Evolutionary conservation across 805 yeast genomes (phyloP).

Genomic region (Maudiozyma pseudohumilis): DNA sequence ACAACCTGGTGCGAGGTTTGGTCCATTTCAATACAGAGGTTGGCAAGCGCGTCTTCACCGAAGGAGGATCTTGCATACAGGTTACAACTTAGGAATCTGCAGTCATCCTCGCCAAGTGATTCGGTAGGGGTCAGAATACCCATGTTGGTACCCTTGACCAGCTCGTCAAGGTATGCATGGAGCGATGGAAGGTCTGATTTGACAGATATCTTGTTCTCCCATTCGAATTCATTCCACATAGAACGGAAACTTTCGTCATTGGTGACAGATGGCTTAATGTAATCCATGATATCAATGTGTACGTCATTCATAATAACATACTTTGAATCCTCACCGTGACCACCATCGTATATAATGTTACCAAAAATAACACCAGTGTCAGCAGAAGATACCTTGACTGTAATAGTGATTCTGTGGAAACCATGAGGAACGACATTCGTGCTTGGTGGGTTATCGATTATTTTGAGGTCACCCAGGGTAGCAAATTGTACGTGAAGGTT

Average conservation of each 20-base stretch:
- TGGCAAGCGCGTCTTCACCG: constrained; percentile 97
- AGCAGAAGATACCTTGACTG: constrained; percentile 90
- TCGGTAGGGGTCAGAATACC: constrained; percentile 87
- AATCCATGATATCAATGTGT: constrained; percentile 94
- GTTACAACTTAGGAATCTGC: constrained; percentile 78
- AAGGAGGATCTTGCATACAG: constrained; percentile 84
- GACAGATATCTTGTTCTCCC: constrained; percentile 96
- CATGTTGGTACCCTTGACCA: constrained; percentile 79
- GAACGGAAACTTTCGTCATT: constrained; percentile 83
- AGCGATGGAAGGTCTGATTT: constrained; percentile 57
- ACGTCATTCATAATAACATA: constrained; percentile 90
- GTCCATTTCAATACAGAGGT: constrained; percentile 81
- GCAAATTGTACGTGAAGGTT: constrained; percentile 92
- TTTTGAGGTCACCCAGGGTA: constrained; percentile 90
- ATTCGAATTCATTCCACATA: constrained; percentile 99
- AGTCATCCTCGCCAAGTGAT: constrained; percentile 75
- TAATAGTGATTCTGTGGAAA: constrained; percentile 79
- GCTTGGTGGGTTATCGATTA: constrained; percentile 81
- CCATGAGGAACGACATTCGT: constrained; percentile 96
- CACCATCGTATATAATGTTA: constrained; percentile 92
- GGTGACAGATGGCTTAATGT: constrained; percentile 89
- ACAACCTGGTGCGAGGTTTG: constrained; percentile 57
- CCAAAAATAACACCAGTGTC: constrained; percentile 98
- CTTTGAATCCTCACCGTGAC: constrained; percentile 78
- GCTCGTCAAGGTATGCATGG: constrained; percentile 65